phyloP scores from a whole-genome alignment of 352 stramenopile genomes.

The Phytophthora citrophthora region DNA sequence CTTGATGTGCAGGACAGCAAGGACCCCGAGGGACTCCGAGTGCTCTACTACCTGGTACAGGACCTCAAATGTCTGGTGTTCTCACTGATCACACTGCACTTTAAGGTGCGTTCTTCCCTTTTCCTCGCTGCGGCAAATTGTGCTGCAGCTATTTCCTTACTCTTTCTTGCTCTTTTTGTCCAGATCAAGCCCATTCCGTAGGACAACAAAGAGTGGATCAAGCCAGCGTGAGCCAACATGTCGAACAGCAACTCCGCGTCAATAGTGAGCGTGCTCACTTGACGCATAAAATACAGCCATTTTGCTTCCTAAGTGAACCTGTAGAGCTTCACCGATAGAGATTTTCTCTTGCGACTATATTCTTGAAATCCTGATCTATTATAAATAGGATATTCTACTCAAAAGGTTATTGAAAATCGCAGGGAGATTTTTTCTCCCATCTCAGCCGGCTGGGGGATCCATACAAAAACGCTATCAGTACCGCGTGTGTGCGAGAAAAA shows the following conservation, averaged over 20 bases:
- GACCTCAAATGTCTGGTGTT: constrained; percentile 98
- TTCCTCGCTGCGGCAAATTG: background rate
- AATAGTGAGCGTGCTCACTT: constrained; percentile 1
- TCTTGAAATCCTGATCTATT: no score
- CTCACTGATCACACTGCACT: constrained; percentile 97
- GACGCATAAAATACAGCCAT: constrained; percentile 13
- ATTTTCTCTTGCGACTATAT: no score
- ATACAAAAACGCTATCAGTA: constrained; percentile 41
- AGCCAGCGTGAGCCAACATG: constrained; percentile 11
- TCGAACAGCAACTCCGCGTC: constrained; percentile 9
- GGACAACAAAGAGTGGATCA: constrained; percentile 15
- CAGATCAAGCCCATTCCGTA: constrained; percentile 96
- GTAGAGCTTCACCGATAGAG: no score
- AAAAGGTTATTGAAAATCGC: constrained; percentile 1
- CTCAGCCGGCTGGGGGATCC: constrained; percentile 28
- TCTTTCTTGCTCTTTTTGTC: constrained; percentile 14
- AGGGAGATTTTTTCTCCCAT: constrained; percentile 36
- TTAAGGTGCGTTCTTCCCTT: constrained; percentile 80
- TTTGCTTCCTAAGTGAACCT: background rate
- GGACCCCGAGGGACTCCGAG: constrained; percentile 93
- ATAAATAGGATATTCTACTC: no score
- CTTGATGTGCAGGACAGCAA: constrained; percentile 96
- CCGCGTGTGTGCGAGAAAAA: constrained; percentile 31
- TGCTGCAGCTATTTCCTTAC: constrained; percentile 23
- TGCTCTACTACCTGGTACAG: constrained; percentile 98